Base-by-base conservation (phyloP, 2,329 filamentous ascomycete genomes). In the Arachnomyces sp. region DNA sequence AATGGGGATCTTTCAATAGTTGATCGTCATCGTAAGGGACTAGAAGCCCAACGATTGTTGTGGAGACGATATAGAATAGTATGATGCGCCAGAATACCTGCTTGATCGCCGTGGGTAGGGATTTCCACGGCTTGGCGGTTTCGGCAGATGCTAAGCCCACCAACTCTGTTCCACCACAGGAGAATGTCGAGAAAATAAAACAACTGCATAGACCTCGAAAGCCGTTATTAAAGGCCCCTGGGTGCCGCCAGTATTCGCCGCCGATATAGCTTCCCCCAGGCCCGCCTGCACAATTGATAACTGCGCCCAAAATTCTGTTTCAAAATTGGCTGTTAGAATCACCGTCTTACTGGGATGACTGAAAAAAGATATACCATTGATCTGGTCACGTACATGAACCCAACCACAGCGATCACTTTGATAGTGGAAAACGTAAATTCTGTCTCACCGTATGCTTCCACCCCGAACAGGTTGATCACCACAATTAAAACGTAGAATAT, bases 71-170 rank as follows among this genome's bases (percentile, higher is more conserved):
- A 66, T 95, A 95, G 68, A 95, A 95, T 42, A 93, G 73, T 3
- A 80, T 79, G 56, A 95, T 94, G 54, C 89, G 82, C 88, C 89
- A 95, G 63, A 95, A 95, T 15, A 95, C 87, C 60, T 94, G 88
- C 66, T 93, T 94, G 54, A 93, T 80, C 9, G 89, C 89, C 0
- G 80, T 87, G 0, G 89, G 89, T 1, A 95, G 72, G 1, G 83
- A 85, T 57, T 92, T 75, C 43, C 68, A 63, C 28, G 76, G 75
- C 46, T 78, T 75, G 14, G 63, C 63, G 7, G 75, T 74, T 56
- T 79, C 75, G 15, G 75, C 75, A 30, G 75, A 75, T 16, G 75
- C 74, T 33, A 80, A 62, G 54, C 77, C 77, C 32, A 78, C 74
- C 29, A 81, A 61, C 57, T 81, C 78, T 16, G 76, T 80, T 48